A percentile compares a stretch with the other conserved stretches of the same genome.
These are phyloP conservation scores for Candida loeiensis DNA, from an alignment of 805 yeast species.

Conservation along the genomic window DNA sequence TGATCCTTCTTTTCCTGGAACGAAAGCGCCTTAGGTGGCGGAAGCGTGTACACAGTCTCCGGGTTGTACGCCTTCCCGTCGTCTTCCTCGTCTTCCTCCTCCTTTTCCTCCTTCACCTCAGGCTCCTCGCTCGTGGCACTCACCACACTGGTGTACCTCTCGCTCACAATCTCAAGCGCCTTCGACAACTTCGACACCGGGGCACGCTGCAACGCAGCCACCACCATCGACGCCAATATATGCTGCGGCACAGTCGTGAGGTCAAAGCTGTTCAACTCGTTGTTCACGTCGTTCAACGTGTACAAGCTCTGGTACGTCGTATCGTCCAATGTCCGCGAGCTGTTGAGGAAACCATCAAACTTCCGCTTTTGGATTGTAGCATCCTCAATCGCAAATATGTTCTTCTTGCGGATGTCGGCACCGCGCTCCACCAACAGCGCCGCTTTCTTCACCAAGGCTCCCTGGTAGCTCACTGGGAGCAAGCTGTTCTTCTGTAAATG, in stretches of 20 bases:
- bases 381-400: conserved; percentile 32
- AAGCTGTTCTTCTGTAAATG: conserved; percentile 34
- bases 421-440: conserved; percentile 33
- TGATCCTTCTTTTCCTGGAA: conserved; percentile 56
- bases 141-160: conserved; percentile 53
- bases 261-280: conserved; percentile 66
- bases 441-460: conserved; percentile 26
- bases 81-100: conserved; percentile 18
- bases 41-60: conserved; percentile 48
- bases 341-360: conserved; percentile 40
- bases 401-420: conserved; percentile 39
- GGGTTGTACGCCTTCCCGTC: conserved; percentile 30
- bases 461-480: conserved; percentile 33
- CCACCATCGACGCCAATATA: conserved; percentile 60
- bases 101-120: conserved; percentile 8
- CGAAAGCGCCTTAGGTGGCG: conserved; percentile 53
- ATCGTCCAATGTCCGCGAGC: conserved; percentile 29
- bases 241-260: conserved; percentile 64
- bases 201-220: conserved; percentile 59
- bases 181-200: conserved; percentile 51
- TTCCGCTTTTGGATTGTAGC: conserved; percentile 32
- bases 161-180: conserved; percentile 66
- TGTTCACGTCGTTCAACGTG: conserved; percentile 57
- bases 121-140: conserved; percentile 1
- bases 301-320: conserved; percentile 56